Evolutionary conservation across 108 stramenopile species (phyloP).

Genomic region (Chaetoceros muelleri): DNA sequence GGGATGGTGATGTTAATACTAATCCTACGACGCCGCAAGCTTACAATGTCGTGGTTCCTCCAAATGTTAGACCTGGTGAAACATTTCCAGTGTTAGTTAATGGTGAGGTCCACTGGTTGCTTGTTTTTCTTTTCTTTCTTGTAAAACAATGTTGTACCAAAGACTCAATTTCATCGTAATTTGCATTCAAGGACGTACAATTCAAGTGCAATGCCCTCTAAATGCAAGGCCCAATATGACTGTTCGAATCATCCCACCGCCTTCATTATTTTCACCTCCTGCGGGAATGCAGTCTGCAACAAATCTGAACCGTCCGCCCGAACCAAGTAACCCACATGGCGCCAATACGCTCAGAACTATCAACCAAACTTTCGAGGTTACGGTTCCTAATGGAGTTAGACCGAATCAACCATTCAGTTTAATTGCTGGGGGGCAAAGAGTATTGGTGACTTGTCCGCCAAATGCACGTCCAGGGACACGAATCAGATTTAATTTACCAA

Average conservation of each 20-base stretch:
- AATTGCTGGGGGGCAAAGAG: conserved; percentile 81
- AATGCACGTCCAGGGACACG: conserved; percentile 80
- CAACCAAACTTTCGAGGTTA: conserved; percentile 84
- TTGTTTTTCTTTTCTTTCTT: not conserved
- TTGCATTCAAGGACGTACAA: not conserved
- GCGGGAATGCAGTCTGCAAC: conserved; percentile 32
- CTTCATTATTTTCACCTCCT: conserved; percentile 6
- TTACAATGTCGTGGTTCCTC: conserved; percentile 75
- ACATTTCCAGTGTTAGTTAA: conserved; percentile 73
- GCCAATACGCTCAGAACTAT: conserved; percentile 11
- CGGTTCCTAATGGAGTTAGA: conserved; percentile 70
- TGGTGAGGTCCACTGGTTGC: conserved; percentile 28
- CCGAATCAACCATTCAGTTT: conserved; percentile 82
- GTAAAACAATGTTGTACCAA: not conserved
- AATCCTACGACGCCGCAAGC: conserved; percentile 29
- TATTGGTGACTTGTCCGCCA: conserved; percentile 84
- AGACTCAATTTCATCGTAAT: not conserved
- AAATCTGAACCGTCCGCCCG: conserved; percentile 30
- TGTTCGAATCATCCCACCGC: conserved; percentile 69
- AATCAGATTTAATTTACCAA: conserved; percentile 83
- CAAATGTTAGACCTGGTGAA: conserved; percentile 64
- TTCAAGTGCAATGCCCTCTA: conserved; percentile 56
- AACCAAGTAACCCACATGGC: conserved; percentile 6
- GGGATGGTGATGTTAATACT: conserved; percentile 7
- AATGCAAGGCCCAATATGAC: conserved; percentile 71